Percentiles rank a stretch among this genome's conserved stretches.
These are phyloP conservation scores for Fusarium nygamai DNA, from an alignment of 2,329 filamentous ascomycete genomes.

Conservation along the genomic window DNA sequence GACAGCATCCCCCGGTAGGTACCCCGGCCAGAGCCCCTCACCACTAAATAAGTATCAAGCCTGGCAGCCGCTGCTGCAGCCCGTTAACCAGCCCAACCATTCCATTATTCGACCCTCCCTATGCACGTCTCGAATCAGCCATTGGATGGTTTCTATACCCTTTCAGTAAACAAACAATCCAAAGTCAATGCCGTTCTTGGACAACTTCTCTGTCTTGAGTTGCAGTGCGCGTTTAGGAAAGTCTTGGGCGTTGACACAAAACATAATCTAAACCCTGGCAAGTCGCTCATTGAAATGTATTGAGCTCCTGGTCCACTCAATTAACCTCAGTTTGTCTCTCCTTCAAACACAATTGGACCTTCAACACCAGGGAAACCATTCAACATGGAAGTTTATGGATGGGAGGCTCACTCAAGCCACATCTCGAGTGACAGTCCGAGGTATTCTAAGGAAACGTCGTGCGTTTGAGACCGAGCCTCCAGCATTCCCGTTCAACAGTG, in stretches of 20 bases:
- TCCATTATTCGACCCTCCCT: conserved; percentile 9
- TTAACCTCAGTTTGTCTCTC: conserved; percentile 25
- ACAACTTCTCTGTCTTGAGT: background rate
- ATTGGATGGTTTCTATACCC: conserved; percentile 8
- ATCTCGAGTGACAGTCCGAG: background rate
- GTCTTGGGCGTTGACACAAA: conserved; percentile 12
- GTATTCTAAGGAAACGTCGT: conserved; percentile 22
- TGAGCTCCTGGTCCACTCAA: conserved; percentile 17
- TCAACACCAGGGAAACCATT: background rate
- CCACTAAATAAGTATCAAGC: conserved; percentile 16
- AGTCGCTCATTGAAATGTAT: conserved; percentile 19
- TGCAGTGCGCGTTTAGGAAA: conserved; percentile 6
- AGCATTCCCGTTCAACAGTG: conserved; percentile 9
- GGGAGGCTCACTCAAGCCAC: background rate
- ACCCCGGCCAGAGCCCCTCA: conserved; percentile 11
- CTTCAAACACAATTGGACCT: conserved; percentile 22
- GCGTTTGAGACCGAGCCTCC: conserved; percentile 6
- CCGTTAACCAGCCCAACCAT: conserved; percentile 23
- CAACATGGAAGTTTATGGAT: background rate
- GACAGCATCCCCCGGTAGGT: conserved; percentile 30
- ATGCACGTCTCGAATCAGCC: background rate
- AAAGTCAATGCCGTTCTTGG: background rate
- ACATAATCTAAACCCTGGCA: conserved; percentile 1
- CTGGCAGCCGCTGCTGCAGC: conserved; percentile 25
- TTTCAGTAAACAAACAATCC: conserved; percentile 1